Evolutionary conservation across 805 yeast genomes (phyloP).

Genomic region (Candida ascalaphidarum): DNA sequence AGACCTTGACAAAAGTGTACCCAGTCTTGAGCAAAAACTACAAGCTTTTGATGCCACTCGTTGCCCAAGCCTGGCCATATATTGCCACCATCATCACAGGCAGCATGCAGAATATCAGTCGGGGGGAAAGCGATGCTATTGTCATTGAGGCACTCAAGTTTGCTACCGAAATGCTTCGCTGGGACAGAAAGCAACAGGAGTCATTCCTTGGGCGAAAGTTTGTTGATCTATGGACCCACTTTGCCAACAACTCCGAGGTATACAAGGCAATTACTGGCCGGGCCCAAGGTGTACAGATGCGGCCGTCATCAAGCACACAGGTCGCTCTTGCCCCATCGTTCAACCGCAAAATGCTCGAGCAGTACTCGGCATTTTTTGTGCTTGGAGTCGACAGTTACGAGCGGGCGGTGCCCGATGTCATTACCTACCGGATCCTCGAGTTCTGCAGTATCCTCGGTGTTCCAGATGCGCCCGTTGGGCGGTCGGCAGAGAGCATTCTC

Average conservation of each 20-base stretch:
- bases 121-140: constrained; percentile 8
- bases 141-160: constrained; percentile 21
- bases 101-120: neutral
- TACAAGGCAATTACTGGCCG: neutral
- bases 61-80: constrained; percentile 26
- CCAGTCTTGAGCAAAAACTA: constrained; percentile 25
- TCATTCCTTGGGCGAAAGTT: constrained; percentile 41
- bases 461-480: too few relatives aligned
- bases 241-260: neutral
- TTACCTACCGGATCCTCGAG: constrained; percentile 25
- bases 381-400: constrained; percentile 32
- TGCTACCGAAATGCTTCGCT: constrained; percentile 14
- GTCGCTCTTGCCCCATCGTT: too few relatives aligned
- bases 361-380: constrained; percentile 20
- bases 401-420: constrained; percentile 29
- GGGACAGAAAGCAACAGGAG: constrained; percentile 30
- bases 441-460: constrained; percentile 8
- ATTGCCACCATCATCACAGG: constrained; percentile 15
- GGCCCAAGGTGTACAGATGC: constrained; percentile 1
- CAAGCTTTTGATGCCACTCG: constrained; percentile 19
- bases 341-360: constrained; percentile 13
- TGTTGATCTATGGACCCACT: constrained; percentile 34
- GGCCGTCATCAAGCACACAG: too few relatives aligned
- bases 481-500: too few relatives aligned
- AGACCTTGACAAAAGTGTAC: constrained; percentile 26